Evolutionary conservation across 345 rosid genomes (phyloP).

Genomic region (Eucalyptus sp.): DNA sequence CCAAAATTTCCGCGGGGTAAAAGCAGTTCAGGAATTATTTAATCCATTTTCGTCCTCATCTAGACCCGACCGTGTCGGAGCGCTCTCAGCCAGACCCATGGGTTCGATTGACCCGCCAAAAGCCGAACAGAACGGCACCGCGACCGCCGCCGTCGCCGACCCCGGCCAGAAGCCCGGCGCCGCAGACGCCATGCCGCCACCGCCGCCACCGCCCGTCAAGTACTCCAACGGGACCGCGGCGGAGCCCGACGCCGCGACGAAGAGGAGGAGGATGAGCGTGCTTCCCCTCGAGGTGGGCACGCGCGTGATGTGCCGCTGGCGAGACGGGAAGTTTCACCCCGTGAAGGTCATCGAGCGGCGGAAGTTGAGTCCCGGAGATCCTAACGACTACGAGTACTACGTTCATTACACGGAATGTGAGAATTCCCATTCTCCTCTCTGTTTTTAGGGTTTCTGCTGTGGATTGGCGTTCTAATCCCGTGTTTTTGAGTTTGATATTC

Average conservation of each 20-base stretch:
- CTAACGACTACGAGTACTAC: conserved; percentile 83
- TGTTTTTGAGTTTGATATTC: background rate
- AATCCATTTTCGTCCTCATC: background rate
- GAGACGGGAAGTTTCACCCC: conserved; percentile 90
- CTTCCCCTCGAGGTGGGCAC: conserved; percentile 94
- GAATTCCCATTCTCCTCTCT: conserved; percentile 1
- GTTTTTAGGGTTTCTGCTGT: background rate
- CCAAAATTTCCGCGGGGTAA: background rate
- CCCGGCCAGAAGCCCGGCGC: conserved; percentile 18
- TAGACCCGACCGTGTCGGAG: background rate
- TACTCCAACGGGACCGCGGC: conserved; percentile 1
- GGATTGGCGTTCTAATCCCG: background rate
- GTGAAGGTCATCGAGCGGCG: conserved; percentile 98
- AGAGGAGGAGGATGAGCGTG: conserved; percentile 48
- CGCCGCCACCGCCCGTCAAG: background rate
- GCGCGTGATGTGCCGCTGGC: conserved; percentile 94
- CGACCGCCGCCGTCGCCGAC: conserved; percentile 7
- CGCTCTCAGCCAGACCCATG: conserved; percentile 14
- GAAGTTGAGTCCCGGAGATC: conserved; percentile 28
- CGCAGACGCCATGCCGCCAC: conserved; percentile 5
- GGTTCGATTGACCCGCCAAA: conserved; percentile 58
- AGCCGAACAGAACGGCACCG: conserved; percentile 28
- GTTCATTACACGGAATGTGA: conserved; percentile 97
- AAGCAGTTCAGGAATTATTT: background rate
- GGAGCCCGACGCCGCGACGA: conserved; percentile 37